These are phyloP conservation scores for Colletotrichum euphorbiae DNA, from an alignment of 2,329 filamentous ascomycete genomes.

Conservation along the genomic window DNA sequence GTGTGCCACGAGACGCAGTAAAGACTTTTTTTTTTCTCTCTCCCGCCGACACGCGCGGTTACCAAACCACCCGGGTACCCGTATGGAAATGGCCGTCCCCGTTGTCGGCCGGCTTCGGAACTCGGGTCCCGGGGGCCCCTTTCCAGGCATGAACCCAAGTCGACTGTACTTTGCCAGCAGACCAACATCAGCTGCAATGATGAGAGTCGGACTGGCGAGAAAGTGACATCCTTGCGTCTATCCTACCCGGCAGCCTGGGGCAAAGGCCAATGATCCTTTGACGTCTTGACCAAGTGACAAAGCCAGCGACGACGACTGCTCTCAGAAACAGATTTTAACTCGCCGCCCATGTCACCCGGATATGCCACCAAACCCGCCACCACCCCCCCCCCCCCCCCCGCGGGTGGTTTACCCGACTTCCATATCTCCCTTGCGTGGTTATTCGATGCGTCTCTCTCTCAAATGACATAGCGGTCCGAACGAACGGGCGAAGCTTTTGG, in stretches of 20 bases:
- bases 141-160: neutral
- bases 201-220: neutral
- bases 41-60: conserved; percentile 14
- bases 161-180: no score
- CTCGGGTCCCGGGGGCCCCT: neutral
- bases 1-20: neutral
- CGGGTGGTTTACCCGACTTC: neutral
- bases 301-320: neutral
- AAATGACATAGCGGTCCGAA: no score
- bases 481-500: no score
- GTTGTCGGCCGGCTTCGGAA: neutral
- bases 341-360: conserved; percentile 22
- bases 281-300: neutral
- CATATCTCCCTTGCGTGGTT: neutral
- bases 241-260: conserved; percentile 1
- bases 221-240: neutral
- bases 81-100: neutral
- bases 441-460: no score
- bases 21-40: neutral
- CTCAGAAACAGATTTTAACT: conserved; percentile 23
- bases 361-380: no score
- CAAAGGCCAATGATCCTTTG: neutral
- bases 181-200: neutral
- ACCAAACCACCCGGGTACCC: neutral
- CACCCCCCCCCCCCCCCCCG: no score